Base-by-base conservation (phyloP, 768 basidiomycete genomes). In the Tulasnella sp. region DNA sequence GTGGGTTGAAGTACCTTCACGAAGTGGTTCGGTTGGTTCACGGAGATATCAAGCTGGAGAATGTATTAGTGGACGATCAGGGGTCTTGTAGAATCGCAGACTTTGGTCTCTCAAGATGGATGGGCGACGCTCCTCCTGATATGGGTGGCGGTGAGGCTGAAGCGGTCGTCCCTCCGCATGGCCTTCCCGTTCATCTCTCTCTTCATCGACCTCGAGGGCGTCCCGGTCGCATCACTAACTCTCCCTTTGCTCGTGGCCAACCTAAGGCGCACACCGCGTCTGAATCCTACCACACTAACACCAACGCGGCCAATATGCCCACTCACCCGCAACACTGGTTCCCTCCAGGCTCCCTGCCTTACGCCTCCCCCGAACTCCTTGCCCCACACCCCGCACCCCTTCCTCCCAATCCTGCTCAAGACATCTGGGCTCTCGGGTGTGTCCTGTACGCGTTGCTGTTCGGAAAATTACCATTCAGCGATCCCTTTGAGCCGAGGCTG, bases 21-120 rank as follows among this genome's bases (percentile, higher is more conserved):
- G 80, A 85, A 61, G 79, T 80, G 43, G 85, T 82, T 26, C 72
- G 78, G 7, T 80, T 86, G 65, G 86, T 94, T 56, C 95, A 99
- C 74, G 81, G 92, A 66, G 96, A 99, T 73, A 75, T 99, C 70
- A 99, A 99, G 75, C 80, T 96, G 61, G 96, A 98, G 73, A 99
- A 99, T 74, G 83, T 98, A 51, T 80, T 98, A 44, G 84, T 94
- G 55, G 90, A 94, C 70, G 86, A 89, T 69, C 82, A 80, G 75
- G 86, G 88, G 58, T 78, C 84, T n/a, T 92, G 90, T 75, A 82
- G 83, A 68, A 85, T 95, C 30, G 75, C 76, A 45, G 91, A 94
- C 73, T 93, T 94, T 73, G 89, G 90, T 51, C 80, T 93, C 75
- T 77, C 88, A 19, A 77, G 79, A 67, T 75, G 75, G 60, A 82